These are phyloP conservation scores for Leucosporidium yakuticum DNA, from an alignment of 768 basidiomycete genomes.

Conservation along the genomic window DNA sequence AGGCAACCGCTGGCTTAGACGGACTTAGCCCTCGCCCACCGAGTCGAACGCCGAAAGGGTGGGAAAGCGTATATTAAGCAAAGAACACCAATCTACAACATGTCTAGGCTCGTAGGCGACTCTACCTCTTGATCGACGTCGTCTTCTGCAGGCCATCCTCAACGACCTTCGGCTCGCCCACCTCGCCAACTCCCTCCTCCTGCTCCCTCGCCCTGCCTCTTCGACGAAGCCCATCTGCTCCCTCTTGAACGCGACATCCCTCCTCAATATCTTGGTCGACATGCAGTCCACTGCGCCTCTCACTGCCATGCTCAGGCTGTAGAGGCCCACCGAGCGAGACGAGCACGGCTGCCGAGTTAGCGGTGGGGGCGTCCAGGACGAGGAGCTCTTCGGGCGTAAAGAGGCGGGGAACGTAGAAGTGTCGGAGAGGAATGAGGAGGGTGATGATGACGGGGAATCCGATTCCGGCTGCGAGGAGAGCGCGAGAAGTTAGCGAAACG, in stretches of 20 bases:
- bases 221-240: not conserved
- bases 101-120: too few species aligned
- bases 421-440: conserved; percentile 69
- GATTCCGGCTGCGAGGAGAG: conserved; percentile 60
- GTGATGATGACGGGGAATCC: conserved; percentile 86
- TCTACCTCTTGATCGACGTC: not conserved
- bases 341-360: conserved; percentile 44
- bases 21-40: not conserved
- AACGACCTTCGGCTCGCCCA: not conserved
- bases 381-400: conserved; percentile 72
- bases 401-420: conserved; percentile 59
- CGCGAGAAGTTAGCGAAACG: too few species aligned
- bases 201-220: not conserved
- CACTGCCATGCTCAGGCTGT: conserved; percentile 13
- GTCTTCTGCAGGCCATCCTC: not conserved
- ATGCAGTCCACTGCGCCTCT: not conserved
- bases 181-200: not conserved
- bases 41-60: too few species aligned
- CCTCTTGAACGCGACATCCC: not conserved
- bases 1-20: too few species aligned
- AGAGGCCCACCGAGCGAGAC: conserved; percentile 37
- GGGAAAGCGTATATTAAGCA: too few species aligned
- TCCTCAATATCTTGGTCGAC: not conserved
- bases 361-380: conserved; percentile 83
- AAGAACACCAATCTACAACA: too few species aligned